Base-by-base conservation (phyloP, 2,329 filamentous ascomycete species). In the Botrytis tulipae region DNA sequence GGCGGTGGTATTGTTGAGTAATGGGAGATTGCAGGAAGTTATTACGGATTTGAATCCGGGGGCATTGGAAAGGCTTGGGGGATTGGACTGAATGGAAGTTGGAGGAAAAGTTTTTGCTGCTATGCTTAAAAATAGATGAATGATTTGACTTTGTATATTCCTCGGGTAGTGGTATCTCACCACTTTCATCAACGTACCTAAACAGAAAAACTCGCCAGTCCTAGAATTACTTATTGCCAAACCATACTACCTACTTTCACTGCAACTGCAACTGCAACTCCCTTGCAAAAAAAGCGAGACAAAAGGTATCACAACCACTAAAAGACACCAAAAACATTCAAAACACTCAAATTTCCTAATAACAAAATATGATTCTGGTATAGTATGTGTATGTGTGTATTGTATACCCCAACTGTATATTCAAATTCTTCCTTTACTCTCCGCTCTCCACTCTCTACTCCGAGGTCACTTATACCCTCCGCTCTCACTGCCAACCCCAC, bases 1-100 rank as follows among this genome's bases (percentile, higher is more conserved):
- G 25, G n/a, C 18, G 1, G n/a, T 70, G 32, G 37, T 70, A 44
- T 35, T 70, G 1, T 54, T 70, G 40, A 29, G 51, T 10, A 44
- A 70, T 60, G 37, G 37, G 10, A 51, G 22, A 37, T 70, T 70
- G 51, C 68, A 70, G 22, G 54, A 70, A 61, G 40, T 61, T 29
- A 61, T 70, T 32, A 46, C 40, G 60, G 40, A 70, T 37, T n/a
- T 70, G 37, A 60, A 70, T 48, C 0, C 14, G 35, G 32, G 3
- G 54, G 37, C 14, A 4, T 37, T 61, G 29, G 54, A 70, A n/a
- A 70, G n/a, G 14, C 68, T 70, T 20, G 51, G 54, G 6, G 46
- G 29, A 20, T 70, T 70, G 35, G 68, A 70, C 25, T 61, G 51
- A 70, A 61, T 35, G 14, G 16, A n/a, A 9, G n/a, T 7, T 3